Evolutionary conservation across 2,329 filamentous ascomycete genomes (phyloP).

Genomic region (Fusarium sp.): DNA sequence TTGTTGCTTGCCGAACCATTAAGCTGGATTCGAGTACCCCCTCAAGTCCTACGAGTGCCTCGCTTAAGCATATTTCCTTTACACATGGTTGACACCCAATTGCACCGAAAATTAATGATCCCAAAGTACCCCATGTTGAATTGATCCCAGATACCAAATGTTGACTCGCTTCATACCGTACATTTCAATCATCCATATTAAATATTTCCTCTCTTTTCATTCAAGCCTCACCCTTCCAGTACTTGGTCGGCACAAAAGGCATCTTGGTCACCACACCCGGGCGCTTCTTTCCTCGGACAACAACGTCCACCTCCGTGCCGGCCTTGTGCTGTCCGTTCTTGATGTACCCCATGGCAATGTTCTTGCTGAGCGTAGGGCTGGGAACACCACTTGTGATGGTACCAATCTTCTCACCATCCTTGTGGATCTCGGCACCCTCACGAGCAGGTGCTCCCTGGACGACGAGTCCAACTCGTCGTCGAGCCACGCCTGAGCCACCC

Average conservation of each 20-base stretch:
- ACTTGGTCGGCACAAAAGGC: conserved; percentile 87
- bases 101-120: conserved; percentile 8
- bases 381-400: conserved; percentile 90
- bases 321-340: conserved; percentile 84
- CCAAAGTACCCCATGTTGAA: conserved; percentile 33
- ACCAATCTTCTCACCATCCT: conserved; percentile 76
- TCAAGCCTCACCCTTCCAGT: conserved; percentile 59
- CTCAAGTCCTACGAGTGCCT: neutral
- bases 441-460: conserved; percentile 89
- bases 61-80: neutral
- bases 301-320: conserved; percentile 82
- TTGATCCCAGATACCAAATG: conserved; percentile 20
- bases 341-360: conserved; percentile 97
- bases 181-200: conserved; percentile 2
- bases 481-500: conserved; percentile 75
- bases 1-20: neutral
- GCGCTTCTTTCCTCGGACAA: conserved; percentile 81
- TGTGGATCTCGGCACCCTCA: conserved; percentile 85
- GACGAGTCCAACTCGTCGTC: conserved; percentile 83
- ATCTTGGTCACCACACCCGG: conserved; percentile 85
- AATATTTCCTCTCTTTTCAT: neutral
- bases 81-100: neutral
- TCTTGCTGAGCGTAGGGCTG: conserved; percentile 85
- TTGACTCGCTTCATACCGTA: conserved; percentile 25
- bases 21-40: neutral